Base-by-base conservation (phyloP, 371 early-diverging fungal genomes). In the Zopfochytrium polystomum region DNA sequence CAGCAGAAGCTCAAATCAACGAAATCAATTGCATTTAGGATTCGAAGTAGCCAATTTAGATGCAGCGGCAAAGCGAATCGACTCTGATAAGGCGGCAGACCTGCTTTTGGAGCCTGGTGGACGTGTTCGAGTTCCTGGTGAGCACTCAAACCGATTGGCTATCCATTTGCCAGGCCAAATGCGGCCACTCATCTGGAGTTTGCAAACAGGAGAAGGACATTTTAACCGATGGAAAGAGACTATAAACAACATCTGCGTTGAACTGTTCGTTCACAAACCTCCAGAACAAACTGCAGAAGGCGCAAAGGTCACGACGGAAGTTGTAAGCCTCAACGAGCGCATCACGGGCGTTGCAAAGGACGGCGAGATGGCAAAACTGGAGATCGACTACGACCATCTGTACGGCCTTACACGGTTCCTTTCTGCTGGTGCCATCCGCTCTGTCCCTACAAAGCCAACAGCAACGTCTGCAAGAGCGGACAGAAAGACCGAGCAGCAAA, bases 1-100 rank as follows among this genome's bases (percentile, higher is more conserved):
- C 38, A 57, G 31, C 4, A 54, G 22, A 54, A 32, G 29, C 33
- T 32, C 25, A 32, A 44, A 35, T 3, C n/a, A 27, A 30, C 35
- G 42, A 59, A 50, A 46, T 60, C 0, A 38, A 54, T 26, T 42
- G 23, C 11, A 32, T n/a, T 4, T 43, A 71, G 78, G 78, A 2
- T 70, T 75, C 52, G 79, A 78, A 50, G 76, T 76, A 6, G 65
- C 68, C 2, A 73, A 65, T 46, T 43, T 75, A 9, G 79, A 78
- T 30, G 60, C 65, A 4, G 58, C 65, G 2, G 60, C 71, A n/a
- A 72, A 72, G 54, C 58, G 69, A 31, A 58, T 72, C 56, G 73
- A 74, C 45, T 69, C 71, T 61, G 79, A 78, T 25, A 48, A 52
- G 23, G 59, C 70, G 29, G 65, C 65, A 11, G 68, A 72, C 11